phyloP scores from a whole-genome alignment of 2,329 filamentous ascomycete genomes.

The Diaporthe sp. region DNA sequence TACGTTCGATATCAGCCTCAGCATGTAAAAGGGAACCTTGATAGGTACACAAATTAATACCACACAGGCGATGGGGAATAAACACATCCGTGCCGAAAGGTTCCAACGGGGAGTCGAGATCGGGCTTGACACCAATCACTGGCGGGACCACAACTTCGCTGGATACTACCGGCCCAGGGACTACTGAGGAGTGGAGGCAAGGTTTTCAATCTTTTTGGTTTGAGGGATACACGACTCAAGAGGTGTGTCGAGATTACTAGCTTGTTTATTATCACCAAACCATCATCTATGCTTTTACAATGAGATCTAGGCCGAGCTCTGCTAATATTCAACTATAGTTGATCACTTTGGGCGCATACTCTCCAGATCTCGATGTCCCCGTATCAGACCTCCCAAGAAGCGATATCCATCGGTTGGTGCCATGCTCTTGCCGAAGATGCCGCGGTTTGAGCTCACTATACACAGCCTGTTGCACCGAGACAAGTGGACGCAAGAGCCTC shows the following conservation, averaged over 20 bases:
- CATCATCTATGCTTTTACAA: neutral
- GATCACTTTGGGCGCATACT: neutral
- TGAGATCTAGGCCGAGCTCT: neutral
- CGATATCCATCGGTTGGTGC: neutral
- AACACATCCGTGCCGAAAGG: neutral
- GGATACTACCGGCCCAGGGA: neutral
- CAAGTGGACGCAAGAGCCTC: neutral
- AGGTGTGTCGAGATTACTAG: neutral
- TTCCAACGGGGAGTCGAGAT: neutral
- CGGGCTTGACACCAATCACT: slow-evolving; percentile 1
- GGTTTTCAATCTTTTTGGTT: slow-evolving; percentile 6
- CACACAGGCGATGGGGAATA: neutral
- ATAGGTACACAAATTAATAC: neutral
- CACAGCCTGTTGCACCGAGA: neutral
- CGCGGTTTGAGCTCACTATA: neutral
- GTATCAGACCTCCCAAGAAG: neutral
- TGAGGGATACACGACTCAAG: neutral
- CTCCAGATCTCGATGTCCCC: neutral
- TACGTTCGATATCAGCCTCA: neutral
- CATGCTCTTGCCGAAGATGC: too few relatives aligned
- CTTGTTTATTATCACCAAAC: neutral
- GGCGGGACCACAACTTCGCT: neutral
- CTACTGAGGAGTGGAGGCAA: neutral
- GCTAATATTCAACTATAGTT: neutral
- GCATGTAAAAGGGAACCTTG: neutral